Percentiles rank a stretch among this genome's conserved stretches.
These are phyloP conservation scores for Cercospora sesami DNA, from an alignment of 2,329 filamentous ascomycete species.

Conservation along the genomic window DNA sequence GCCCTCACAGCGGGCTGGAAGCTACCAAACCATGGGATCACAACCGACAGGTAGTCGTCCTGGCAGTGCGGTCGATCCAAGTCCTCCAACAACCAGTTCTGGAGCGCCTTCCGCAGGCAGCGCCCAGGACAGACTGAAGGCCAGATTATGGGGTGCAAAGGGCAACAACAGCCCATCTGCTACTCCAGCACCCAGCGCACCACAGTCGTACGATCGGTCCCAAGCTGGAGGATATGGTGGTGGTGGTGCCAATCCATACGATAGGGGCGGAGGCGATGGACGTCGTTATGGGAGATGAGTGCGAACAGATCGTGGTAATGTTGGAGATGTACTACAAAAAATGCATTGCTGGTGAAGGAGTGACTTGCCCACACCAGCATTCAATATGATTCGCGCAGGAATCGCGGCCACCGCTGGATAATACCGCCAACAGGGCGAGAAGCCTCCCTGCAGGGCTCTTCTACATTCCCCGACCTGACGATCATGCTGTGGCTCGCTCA, in stretches of 20 bases:
- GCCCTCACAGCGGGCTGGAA: conserved; percentile 71
- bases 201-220: conserved; percentile 27
- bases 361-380: neutral
- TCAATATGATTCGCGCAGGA: neutral
- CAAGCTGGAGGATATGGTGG: conserved; percentile 13
- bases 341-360: neutral
- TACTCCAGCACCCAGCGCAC: conserved; percentile 16
- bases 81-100: conserved; percentile 41
- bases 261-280: conserved; percentile 10
- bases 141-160: conserved; percentile 63
- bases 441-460: neutral
- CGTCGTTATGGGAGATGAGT: conserved; percentile 23
- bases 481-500: neutral
- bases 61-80: conserved; percentile 39
- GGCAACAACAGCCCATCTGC: conserved; percentile 21
- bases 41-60: conserved; percentile 34
- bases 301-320: neutral
- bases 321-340: neutral
- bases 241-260: conserved; percentile 20
- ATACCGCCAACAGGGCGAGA: neutral
- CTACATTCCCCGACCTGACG: neutral
- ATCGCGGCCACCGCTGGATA: neutral
- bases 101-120: conserved; percentile 49
- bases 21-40: conserved; percentile 62
- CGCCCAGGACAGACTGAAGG: conserved; percentile 80